phyloP scores from a whole-genome alignment of 2,329 filamentous ascomycete genomes.

The Epichloe brachyelytri region DNA sequence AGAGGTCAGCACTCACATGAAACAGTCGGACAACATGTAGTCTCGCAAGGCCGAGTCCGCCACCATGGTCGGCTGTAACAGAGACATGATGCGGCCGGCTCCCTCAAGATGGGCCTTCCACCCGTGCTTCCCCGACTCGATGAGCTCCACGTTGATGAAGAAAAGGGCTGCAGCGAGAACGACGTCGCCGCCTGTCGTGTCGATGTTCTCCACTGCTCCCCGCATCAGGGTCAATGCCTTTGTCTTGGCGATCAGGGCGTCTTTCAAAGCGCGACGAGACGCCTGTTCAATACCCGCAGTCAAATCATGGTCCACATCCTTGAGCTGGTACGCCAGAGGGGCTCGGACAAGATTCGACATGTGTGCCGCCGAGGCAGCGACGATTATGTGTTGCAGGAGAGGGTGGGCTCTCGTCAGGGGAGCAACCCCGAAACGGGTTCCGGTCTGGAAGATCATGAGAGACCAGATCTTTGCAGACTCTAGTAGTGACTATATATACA shows the following conservation, averaged over 20 bases:
- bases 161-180: slow-evolving; percentile 34
- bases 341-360: slow-evolving; percentile 29
- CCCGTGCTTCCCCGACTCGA: slow-evolving; percentile 34
- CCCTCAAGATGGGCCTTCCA: slow-evolving; percentile 36
- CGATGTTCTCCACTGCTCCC: slow-evolving; percentile 24
- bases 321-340: slow-evolving; percentile 10
- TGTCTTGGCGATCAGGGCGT: slow-evolving; percentile 33
- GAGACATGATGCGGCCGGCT: slow-evolving; percentile 29
- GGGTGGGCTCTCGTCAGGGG: slow-evolving; percentile 26
- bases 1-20: slow-evolving; percentile 22
- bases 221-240: slow-evolving; percentile 30
- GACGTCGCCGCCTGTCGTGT: slow-evolving; percentile 25
- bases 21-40: slow-evolving; percentile 34
- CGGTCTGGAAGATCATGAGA: slow-evolving; percentile 28
- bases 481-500: slow-evolving; percentile 27
- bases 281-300: slow-evolving; percentile 8
- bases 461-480: slow-evolving; percentile 41
- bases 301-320: not conserved
- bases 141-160: slow-evolving; percentile 37
- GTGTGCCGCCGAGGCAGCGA: slow-evolving; percentile 36
- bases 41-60: slow-evolving; percentile 26
- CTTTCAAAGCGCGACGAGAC: slow-evolving; percentile 21
- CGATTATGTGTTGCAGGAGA: slow-evolving; percentile 32
- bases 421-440: slow-evolving; percentile 35
- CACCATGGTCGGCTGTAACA: slow-evolving; percentile 21